Evolutionary conservation across 1,284 basidiomycete species (phyloP).

Genomic region (Agaricales sp.): DNA sequence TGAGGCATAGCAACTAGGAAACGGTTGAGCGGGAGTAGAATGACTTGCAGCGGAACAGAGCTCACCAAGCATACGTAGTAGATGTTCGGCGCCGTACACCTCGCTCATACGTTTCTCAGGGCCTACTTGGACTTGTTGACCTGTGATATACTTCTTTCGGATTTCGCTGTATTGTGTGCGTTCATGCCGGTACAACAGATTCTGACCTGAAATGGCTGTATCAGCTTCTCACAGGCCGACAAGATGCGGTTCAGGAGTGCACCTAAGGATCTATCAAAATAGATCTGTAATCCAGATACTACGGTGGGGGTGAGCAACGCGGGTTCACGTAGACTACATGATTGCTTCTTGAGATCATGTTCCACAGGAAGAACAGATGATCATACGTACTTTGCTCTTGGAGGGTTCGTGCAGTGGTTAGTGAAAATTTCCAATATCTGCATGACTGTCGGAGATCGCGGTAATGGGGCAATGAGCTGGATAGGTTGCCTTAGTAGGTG

Average conservation of each 20-base stretch:
- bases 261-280: constrained; percentile 82
- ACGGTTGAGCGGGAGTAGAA: constrained; percentile 17
- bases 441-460: constrained; percentile 42
- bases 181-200: constrained; percentile 91
- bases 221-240: not conserved
- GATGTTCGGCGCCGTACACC: constrained; percentile 92
- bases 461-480: not conserved
- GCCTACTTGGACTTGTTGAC: constrained; percentile 55
- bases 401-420: not conserved
- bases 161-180: constrained; percentile 85
- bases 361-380: not conserved
- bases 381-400: not conserved
- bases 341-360: constrained; percentile 2
- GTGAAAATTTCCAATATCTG: not conserved
- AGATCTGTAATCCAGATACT: constrained; percentile 81
- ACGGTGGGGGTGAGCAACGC: constrained; percentile 66
- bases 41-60: constrained; percentile 9
- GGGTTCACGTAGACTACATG: constrained; percentile 52
- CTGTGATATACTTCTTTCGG: constrained; percentile 67
- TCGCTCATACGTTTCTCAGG: constrained; percentile 77
- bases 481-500: not conserved
- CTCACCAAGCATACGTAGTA: constrained; percentile 86
- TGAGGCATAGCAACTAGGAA: constrained; percentile 57
- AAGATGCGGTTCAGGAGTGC: not conserved
- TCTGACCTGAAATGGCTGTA: constrained; percentile 67